phyloP scores from a whole-genome alignment of 768 basidiomycete species.

The Lyophyllum decastes region DNA sequence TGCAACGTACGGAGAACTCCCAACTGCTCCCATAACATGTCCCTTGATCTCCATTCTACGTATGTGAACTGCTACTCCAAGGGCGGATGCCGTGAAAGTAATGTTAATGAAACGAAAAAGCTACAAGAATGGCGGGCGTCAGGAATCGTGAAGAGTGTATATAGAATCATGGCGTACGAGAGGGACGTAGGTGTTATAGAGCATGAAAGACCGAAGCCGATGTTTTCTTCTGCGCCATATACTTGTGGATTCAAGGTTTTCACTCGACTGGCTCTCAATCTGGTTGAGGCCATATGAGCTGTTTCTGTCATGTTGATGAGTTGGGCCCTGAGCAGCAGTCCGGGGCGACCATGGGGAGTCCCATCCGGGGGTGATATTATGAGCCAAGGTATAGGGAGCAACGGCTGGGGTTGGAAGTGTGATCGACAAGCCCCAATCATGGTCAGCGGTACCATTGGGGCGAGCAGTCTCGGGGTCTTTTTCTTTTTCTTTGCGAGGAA shows the following conservation, averaged over 20 bases:
- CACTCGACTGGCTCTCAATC: conserved; percentile 25
- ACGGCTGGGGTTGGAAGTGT: conserved; percentile 37
- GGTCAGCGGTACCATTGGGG: conserved; percentile 13
- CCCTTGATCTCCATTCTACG: conserved; percentile 54
- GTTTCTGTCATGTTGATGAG: conserved; percentile 23
- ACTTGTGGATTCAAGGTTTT: conserved; percentile 24
- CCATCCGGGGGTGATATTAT: conserved; percentile 64
- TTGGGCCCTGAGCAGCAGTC: conserved; percentile 40
- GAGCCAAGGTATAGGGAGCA: conserved; percentile 53
- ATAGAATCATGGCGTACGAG: conserved; percentile 49
- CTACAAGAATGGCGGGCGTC: conserved; percentile 35
- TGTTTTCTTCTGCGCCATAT: conserved; percentile 42
- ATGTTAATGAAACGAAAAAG: conserved; percentile 86
- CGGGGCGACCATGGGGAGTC: conserved; percentile 66
- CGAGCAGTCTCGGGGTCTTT: conserved; percentile 23
- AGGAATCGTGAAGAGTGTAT: conserved; percentile 10
- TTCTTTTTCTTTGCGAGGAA: conserved; percentile 35
- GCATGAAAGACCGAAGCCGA: conserved; percentile 62
- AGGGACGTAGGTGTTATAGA: conserved; percentile 78
- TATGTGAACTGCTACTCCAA: conserved; percentile 79
- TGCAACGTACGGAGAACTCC: conserved; percentile 75
- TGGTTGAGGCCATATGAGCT: conserved; percentile 29
- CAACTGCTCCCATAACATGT: conserved; percentile 67
- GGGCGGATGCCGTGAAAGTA: conserved; percentile 74
- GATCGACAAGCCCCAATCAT: conserved; percentile 31